phyloP scores from a whole-genome alignment of 2,329 filamentous ascomycete genomes.

The Sclerotinia minor region DNA sequence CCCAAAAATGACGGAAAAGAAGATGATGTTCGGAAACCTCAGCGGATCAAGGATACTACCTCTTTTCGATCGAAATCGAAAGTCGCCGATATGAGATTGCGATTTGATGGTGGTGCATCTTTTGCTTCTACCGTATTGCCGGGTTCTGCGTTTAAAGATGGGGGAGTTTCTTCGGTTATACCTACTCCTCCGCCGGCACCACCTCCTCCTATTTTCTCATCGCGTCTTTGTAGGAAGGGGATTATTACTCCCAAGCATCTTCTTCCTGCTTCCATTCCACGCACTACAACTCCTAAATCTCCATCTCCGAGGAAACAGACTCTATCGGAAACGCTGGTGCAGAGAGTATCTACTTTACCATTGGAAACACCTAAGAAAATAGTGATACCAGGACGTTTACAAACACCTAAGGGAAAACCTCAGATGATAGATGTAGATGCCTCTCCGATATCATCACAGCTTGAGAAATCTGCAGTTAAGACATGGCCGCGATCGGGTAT shows the following conservation, averaged over 20 bases:
- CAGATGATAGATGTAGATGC: neutral
- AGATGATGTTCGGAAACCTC: neutral
- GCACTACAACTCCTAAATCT: neutral
- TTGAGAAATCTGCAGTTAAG: neutral
- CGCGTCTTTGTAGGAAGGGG: neutral
- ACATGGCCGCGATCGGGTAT: slow-evolving; percentile 7
- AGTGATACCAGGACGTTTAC: neutral
- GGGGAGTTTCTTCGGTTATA: neutral
- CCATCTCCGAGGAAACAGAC: neutral
- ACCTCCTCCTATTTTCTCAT: neutral
- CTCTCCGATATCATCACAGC: neutral
- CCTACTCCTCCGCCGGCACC: slow-evolving; percentile 7
- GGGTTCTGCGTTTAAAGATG: neutral
- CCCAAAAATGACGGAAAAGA: neutral
- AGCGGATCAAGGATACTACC: slow-evolving; percentile 9
- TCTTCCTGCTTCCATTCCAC: neutral
- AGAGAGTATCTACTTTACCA: slow-evolving; percentile 3
- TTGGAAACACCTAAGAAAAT: neutral
- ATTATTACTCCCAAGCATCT: neutral
- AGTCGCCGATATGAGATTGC: slow-evolving; percentile 34
- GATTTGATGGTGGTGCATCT: slow-evolving; percentile 31
- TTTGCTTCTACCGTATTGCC: slow-evolving; percentile 12
- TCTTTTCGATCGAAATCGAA: slow-evolving; percentile 26
- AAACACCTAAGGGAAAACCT: neutral
- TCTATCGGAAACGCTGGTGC: neutral